These are phyloP conservation scores for Spirogloea muscicola DNA, from an alignment of 139 green algal species.

Conservation along the genomic window DNA sequence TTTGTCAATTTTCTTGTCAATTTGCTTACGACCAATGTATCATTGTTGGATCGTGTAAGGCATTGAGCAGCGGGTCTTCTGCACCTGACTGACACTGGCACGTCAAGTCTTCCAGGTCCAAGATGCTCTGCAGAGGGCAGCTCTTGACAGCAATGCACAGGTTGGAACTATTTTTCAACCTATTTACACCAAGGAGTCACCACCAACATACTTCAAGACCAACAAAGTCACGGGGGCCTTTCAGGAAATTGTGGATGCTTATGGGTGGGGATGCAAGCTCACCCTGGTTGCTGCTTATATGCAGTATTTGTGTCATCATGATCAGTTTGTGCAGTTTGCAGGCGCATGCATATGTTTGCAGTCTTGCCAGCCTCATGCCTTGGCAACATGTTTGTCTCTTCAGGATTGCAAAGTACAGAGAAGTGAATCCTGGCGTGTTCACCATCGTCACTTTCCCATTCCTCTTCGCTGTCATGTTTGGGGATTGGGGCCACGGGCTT, in stretches of 20 bases:
- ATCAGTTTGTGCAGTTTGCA: not conserved
- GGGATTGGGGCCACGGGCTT: conserved; percentile 89
- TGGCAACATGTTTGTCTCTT: conserved; percentile 12
- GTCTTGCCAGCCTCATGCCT: not conserved
- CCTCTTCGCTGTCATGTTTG: conserved; percentile 99
- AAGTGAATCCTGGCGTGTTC: conserved; percentile 92
- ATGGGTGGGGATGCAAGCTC: conserved; percentile 61
- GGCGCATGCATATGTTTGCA: not conserved
- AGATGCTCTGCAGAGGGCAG: conserved; percentile 48
- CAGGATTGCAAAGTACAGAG: conserved; percentile 81
- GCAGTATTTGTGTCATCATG: not conserved
- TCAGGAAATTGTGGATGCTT: conserved; percentile 94
- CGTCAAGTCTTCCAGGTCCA: too few species aligned
- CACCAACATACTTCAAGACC: conserved; percentile 91
- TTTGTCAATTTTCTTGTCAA: not conserved
- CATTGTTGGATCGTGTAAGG: not conserved
- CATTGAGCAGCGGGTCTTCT: too few species aligned
- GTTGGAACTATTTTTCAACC: conserved; percentile 86
- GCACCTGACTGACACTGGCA: not conserved
- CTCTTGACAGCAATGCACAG: conserved; percentile 49
- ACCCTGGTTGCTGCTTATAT: not conserved
- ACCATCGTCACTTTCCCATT: conserved; percentile 99
- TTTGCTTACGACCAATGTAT: too few species aligned
- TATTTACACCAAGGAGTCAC: conserved; percentile 73
- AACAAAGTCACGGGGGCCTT: conserved; percentile 86